Conservation (phyloP, 2,329 filamentous ascomycete species). For the Cucurbitaria berberidis region DNA sequence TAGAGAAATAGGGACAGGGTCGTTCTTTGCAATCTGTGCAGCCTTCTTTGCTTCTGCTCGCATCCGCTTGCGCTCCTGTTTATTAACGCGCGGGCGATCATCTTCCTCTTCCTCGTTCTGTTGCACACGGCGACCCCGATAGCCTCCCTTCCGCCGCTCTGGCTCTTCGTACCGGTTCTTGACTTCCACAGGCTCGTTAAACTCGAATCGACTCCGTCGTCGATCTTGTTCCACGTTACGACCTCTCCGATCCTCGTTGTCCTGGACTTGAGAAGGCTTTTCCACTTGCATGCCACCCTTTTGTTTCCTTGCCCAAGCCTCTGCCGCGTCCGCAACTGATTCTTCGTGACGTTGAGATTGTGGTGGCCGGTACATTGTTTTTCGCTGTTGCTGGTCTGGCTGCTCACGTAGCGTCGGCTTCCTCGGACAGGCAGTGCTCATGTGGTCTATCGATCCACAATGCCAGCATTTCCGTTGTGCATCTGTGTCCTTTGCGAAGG, state of each 20-base stretch:
- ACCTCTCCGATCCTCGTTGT: slow-evolving; percentile 22
- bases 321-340: slow-evolving; percentile 35
- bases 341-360: slow-evolving; percentile 10
- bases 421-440: slow-evolving; percentile 29
- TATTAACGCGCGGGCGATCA: slow-evolving; percentile 25
- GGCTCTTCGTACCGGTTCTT: slow-evolving; percentile 42
- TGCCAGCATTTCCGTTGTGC: slow-evolving; percentile 38
- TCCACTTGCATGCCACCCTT: slow-evolving; percentile 20
- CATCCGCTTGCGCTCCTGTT: slow-evolving; percentile 40
- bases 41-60: slow-evolving; percentile 45
- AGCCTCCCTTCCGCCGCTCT: slow-evolving; percentile 29
- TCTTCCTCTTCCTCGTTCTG: slow-evolving; percentile 37
- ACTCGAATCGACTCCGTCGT: slow-evolving; percentile 34
- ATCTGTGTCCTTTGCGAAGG: slow-evolving; percentile 29
- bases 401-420: slow-evolving; percentile 34
- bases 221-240: slow-evolving; percentile 30
- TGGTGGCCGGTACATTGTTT: slow-evolving; percentile 14
- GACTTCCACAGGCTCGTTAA: slow-evolving; percentile 25
- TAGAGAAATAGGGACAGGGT: slow-evolving; percentile 66
- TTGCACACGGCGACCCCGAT: slow-evolving; percentile 25
- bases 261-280: slow-evolving; percentile 10
- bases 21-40: slow-evolving; percentile 34
- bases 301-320: slow-evolving; percentile 32
- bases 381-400: slow-evolving; percentile 3
- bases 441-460: slow-evolving; percentile 35